Conservation (phyloP, 352 stramenopile genomes). For the Elongisporangium undulatum region DNA sequence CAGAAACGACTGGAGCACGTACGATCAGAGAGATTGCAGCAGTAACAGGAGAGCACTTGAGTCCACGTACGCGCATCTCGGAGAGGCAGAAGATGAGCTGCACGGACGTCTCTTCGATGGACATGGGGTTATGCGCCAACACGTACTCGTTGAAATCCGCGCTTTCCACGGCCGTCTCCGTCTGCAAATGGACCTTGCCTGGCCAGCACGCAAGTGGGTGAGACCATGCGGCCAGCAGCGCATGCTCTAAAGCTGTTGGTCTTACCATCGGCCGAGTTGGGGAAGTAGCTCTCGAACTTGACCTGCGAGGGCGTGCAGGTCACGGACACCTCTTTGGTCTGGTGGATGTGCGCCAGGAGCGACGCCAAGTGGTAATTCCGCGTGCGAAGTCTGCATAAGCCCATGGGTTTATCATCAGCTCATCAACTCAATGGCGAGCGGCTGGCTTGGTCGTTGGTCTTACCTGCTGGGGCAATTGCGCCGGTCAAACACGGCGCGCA, state of each 20-base stretch:
- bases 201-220: not conserved
- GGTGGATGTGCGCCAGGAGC: constrained; percentile 74
- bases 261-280: constrained; percentile 39
- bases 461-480: constrained; percentile 40
- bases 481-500: constrained; percentile 78
- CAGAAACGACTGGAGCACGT: constrained; percentile 28
- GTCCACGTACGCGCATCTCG: constrained; percentile 50
- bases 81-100: constrained; percentile 85
- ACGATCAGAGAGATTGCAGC: not conserved
- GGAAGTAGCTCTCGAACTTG: constrained; percentile 81
- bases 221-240: not conserved
- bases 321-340: constrained; percentile 74
- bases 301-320: constrained; percentile 57
- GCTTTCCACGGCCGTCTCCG: constrained; percentile 76
- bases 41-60: not conserved
- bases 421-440: not conserved
- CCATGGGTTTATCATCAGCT: not conserved
- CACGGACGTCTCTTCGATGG: constrained; percentile 37
- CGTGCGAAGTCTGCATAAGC: constrained; percentile 21
- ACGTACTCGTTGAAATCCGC: constrained; percentile 74
- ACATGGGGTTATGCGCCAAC: constrained; percentile 27
- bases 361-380: constrained; percentile 73
- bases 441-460: not conserved
- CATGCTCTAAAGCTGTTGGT: not conserved
- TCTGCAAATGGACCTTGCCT: constrained; percentile 75